These are phyloP conservation scores for Cladosporium sp. DNA, from an alignment of 2,329 filamentous ascomycete species.

Conservation along the genomic window DNA sequence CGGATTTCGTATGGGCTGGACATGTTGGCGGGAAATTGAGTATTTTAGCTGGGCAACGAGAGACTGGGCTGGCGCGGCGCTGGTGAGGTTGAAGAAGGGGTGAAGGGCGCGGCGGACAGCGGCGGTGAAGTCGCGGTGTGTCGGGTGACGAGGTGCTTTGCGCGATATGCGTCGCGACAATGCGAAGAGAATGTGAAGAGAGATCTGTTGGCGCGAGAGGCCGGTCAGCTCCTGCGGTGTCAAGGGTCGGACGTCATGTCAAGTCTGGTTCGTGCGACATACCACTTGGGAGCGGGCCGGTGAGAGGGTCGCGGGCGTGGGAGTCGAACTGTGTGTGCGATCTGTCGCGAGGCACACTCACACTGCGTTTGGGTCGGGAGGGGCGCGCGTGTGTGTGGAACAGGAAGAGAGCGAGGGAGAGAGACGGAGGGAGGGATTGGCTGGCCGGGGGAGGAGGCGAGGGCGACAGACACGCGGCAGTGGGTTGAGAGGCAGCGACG, in stretches of 20 bases:
- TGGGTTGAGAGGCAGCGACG: not conserved
- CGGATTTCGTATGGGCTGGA: conserved; percentile 61
- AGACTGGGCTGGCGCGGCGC: not conserved
- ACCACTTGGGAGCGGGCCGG: conserved; percentile 6
- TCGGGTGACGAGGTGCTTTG: conserved; percentile 3
- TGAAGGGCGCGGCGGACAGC: not conserved
- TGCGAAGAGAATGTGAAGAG: conserved; percentile 7
- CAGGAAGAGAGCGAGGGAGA: not conserved
- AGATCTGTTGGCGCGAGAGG: conserved; percentile 9
- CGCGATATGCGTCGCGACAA: conserved; percentile 12
- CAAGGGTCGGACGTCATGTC: conserved; percentile 12
- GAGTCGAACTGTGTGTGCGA: not conserved
- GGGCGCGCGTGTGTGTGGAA: conserved; percentile 4
- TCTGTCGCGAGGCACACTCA: not conserved
- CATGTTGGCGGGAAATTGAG: conserved; percentile 38
- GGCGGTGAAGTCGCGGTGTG: conserved; percentile 6
- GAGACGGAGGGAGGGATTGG: not conserved
- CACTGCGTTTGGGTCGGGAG: not conserved
- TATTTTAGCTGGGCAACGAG: not conserved
- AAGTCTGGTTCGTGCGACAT: conserved; percentile 14
- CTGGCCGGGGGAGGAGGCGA: not conserved
- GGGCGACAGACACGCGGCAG: conserved; percentile 8
- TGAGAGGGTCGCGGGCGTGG: conserved; percentile 1
- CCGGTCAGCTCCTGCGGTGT: conserved; percentile 12
- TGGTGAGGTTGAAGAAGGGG: not conserved